Evolutionary conservation across 306 rosid species (phyloP), one percentile per base, ranked within the genome.

Genomic region (Cucurbita ficifolia): DNA sequence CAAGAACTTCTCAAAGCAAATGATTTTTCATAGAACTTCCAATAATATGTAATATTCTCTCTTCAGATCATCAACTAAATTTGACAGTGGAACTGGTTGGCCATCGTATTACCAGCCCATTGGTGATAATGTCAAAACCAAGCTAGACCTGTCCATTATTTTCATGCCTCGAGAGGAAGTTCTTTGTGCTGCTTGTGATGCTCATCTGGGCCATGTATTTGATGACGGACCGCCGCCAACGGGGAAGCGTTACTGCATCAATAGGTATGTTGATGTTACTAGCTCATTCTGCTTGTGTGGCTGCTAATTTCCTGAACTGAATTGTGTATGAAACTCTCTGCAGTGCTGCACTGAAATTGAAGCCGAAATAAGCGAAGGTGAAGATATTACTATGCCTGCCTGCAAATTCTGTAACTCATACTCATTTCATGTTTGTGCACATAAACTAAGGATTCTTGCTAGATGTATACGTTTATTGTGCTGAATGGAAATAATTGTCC

Each of bases 81-180:
- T 90, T 43, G 85, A 90, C 46, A 90, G 98, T 79, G 97, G 98
- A 76, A 93, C 98, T 46, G 98, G 98, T 21, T 93, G 98, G 98
- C 98, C 97, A 50, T 93, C 98, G 45, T 93, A 93, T 86, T 87
- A 86, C 87, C 87, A 87, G 75, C 92, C 97, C 1, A 51, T 86
- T 10, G 94, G 90, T 42, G 82, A 83, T 82, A 93, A 93, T 51
- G 96, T 85, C 78, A 88, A 85, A 64, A 84, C 94, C 65, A 93
- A 88, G 82, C 68, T 85, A 76, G 98, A 93, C 75, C 50, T 88
- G 87, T 90, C 98, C 1, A 78, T 90, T n/a, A 86, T 93, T 72
- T 84, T 88, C 84, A 93, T 93, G 98, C 98, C 98, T 0, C 96
- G 98, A 45, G 86, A 85, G 72, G 98, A 93, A 86, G 98, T 93